Evolutionary conservation across 441 rosid genomes (phyloP).

Genomic region (Erysimum pusillum): DNA sequence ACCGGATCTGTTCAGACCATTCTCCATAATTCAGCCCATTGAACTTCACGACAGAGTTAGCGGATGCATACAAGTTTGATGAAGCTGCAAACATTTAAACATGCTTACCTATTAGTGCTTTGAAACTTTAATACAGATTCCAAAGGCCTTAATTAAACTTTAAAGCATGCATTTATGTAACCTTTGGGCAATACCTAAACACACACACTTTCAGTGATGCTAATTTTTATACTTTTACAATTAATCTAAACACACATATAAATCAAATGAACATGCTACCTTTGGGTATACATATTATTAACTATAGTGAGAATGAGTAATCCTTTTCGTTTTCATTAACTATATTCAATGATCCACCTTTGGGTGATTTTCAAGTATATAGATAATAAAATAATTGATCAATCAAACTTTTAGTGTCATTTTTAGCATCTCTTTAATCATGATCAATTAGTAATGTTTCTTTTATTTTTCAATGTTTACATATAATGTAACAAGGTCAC

Average conservation of each 20-base stretch:
- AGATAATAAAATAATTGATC: constrained; percentile 19
- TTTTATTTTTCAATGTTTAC: neutral
- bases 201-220: neutral
- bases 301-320: neutral
- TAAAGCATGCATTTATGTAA: neutral
- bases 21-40: neutral
- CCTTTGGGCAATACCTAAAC: neutral
- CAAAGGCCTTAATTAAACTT: too few relatives aligned
- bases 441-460: neutral
- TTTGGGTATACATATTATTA: neutral
- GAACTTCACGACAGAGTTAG: neutral
- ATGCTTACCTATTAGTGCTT: constrained; percentile 12
- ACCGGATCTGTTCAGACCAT: neutral
- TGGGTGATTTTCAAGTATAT: neutral
- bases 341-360: constrained; percentile 9
- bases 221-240: neutral
- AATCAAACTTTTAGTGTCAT: neutral
- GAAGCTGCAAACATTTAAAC: constrained; percentile 3
- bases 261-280: neutral
- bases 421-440: constrained; percentile 10
- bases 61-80: neutral
- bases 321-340: neutral
- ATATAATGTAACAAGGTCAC: neutral
- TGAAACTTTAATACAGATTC: constrained; percentile 1
- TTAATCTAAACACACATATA: neutral